Evolutionary conservation across 306 rosid species (phyloP).

Genomic region (Astragalus membranaceus): DNA sequence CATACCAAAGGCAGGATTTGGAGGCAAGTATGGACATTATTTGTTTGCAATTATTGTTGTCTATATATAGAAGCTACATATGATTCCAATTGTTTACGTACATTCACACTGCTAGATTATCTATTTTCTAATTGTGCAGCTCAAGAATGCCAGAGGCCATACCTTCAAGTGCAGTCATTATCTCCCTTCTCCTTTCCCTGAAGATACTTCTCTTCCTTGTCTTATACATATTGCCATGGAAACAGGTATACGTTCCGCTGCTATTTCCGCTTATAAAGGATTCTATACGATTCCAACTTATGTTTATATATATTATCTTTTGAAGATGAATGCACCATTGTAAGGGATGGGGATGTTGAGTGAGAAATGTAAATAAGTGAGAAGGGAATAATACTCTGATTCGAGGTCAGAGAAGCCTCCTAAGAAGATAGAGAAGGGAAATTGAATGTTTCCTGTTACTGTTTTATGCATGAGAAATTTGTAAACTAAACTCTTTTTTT

Average conservation of each 20-base stretch:
- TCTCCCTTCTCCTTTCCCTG: slow-evolving; percentile 76
- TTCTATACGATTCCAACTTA: background rate
- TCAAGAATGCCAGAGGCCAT: slow-evolving; percentile 71
- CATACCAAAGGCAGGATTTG: slow-evolving; percentile 87
- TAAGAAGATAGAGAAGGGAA: no score
- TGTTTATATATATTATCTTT: background rate
- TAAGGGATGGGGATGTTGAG: no score
- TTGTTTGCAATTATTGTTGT: slow-evolving; percentile 24
- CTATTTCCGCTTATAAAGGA: background rate
- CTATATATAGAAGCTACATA: slow-evolving; percentile 6
- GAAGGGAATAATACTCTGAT: no score
- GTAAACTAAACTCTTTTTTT: slow-evolving; percentile 21
- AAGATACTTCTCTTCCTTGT: slow-evolving; percentile 87
- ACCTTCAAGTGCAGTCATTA: slow-evolving; percentile 86
- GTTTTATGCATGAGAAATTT: background rate
- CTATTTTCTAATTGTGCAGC: slow-evolving; percentile 48
- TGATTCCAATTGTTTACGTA: slow-evolving; percentile 13
- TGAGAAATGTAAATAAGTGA: no score
- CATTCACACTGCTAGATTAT: slow-evolving; percentile 15
- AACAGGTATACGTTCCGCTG: slow-evolving; percentile 52
- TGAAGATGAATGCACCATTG: no score
- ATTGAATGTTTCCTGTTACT: slow-evolving; percentile 3
- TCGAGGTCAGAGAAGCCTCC: no score
- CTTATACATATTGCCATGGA: slow-evolving; percentile 96
- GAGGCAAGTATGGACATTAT: slow-evolving; percentile 86